phyloP scores from a whole-genome alignment of 2,329 filamentous ascomycete species.

The Botryosphaeria agaves region DNA sequence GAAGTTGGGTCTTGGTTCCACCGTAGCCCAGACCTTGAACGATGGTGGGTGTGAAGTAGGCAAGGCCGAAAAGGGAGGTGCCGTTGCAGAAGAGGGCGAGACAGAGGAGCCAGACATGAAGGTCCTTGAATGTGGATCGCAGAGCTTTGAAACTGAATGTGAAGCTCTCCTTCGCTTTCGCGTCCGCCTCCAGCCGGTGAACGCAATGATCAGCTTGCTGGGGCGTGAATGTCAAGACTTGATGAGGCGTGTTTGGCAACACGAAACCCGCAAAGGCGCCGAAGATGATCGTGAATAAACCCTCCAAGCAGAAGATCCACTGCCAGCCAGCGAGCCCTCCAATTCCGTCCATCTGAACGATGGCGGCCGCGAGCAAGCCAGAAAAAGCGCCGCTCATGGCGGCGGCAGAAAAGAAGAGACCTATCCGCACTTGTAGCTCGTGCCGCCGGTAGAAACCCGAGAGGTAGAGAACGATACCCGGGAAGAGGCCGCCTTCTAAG shows the following conservation, averaged over 20 bases:
- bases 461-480: constrained; percentile 1
- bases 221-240: not conserved
- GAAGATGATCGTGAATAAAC: constrained; percentile 30
- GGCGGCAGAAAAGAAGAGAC: constrained; percentile 7
- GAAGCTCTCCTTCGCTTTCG: not conserved
- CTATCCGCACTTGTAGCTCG: not conserved
- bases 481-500: constrained; percentile 8
- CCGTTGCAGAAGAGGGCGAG: not conserved
- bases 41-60: constrained; percentile 1
- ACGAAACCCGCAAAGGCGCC: constrained; percentile 22
- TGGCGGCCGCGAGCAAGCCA: constrained; percentile 31
- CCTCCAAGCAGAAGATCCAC: constrained; percentile 40
- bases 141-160: not conserved
- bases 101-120: not conserved
- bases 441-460: constrained; percentile 1
- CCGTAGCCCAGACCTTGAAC: not conserved
- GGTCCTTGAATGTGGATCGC: not conserved
- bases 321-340: constrained; percentile 29
- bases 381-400: constrained; percentile 25
- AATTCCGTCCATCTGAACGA: constrained; percentile 26
- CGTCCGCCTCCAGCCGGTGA: not conserved
- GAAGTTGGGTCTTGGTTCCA: not conserved
- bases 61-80: not conserved
- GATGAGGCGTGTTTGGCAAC: not conserved
- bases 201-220: not conserved